Evolutionary conservation across 768 basidiomycete species (phyloP).

Genomic region (Mycena epipterygia): DNA sequence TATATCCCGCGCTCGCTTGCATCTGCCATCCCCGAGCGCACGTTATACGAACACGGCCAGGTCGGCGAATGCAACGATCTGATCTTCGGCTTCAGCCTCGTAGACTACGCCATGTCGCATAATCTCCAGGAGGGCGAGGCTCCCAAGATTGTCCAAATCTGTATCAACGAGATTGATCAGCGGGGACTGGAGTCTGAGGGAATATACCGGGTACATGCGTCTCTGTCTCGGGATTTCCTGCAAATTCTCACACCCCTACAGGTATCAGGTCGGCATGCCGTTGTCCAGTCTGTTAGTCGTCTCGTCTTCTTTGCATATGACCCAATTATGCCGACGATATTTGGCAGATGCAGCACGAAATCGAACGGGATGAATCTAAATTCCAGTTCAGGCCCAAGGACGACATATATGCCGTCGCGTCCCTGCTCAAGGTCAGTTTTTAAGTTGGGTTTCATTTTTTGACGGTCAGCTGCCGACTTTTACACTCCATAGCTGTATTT

Average conservation of each 20-base stretch:
- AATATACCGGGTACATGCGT: slow-evolving; percentile 76
- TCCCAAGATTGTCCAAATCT: slow-evolving; percentile 85
- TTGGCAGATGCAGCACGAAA: slow-evolving; percentile 82
- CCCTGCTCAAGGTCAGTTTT: slow-evolving; percentile 82
- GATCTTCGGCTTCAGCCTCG: slow-evolving; percentile 89
- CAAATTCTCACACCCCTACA: slow-evolving; percentile 16
- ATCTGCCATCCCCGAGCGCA: slow-evolving; percentile 76
- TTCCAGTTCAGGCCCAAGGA: slow-evolving; percentile 84
- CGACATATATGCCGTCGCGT: slow-evolving; percentile 88
- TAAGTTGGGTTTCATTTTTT: slow-evolving; percentile 10
- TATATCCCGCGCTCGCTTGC: slow-evolving; percentile 74
- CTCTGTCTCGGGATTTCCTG: slow-evolving; percentile 8
- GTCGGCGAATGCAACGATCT: slow-evolving; percentile 91
- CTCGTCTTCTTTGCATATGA: slow-evolving; percentile 12
- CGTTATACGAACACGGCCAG: slow-evolving; percentile 81
- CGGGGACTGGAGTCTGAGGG: slow-evolving; percentile 85
- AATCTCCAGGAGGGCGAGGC: slow-evolving; percentile 78
- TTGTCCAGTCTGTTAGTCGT: slow-evolving; percentile 79
- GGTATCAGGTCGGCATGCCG: slow-evolving; percentile 89
- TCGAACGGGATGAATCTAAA: slow-evolving; percentile 84
- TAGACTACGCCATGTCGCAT: slow-evolving; percentile 90
- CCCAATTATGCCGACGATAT: background rate
- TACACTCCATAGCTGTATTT: slow-evolving; percentile 71
- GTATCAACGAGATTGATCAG: slow-evolving; percentile 86
- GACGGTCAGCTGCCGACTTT: slow-evolving; percentile 15